Evolutionary conservation across 148 eudicot genomes (phyloP).

Genomic region (Polygonum maritimum): DNA sequence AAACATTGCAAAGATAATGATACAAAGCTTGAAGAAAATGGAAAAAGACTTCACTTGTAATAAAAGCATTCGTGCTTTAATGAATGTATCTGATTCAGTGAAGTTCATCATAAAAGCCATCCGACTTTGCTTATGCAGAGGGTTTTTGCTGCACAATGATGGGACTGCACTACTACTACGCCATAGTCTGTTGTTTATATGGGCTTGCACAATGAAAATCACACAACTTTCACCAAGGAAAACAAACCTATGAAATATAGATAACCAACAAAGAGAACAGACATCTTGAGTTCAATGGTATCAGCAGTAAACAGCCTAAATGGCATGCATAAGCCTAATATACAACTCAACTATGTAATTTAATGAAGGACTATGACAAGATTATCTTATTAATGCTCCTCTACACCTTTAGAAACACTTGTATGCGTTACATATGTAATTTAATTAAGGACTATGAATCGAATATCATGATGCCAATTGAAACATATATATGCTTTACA

Average conservation of each 20-base stretch:
- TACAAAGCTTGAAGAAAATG: background rate
- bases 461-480: background rate
- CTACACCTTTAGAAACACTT: background rate
- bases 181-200: too few species aligned
- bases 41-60: background rate
- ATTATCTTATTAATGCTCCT: background rate
- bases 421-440: too few species aligned
- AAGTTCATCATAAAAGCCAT: background rate
- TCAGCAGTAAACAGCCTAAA: background rate
- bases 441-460: too few species aligned
- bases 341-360: too few species aligned
- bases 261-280: background rate
- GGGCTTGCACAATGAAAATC: background rate
- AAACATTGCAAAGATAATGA: background rate
- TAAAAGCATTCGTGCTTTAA: background rate
- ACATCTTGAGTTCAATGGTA: background rate
- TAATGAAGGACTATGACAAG: too few species aligned
- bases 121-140: background rate
- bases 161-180: background rate
- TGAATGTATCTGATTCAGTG: background rate
- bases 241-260: background rate
- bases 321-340: background rate
- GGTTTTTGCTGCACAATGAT: conserved; percentile 3
- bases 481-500: background rate
- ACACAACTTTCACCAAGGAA: background rate